Base-by-base conservation (phyloP, 805 yeast genomes). In the Citeromyces matritensis region DNA sequence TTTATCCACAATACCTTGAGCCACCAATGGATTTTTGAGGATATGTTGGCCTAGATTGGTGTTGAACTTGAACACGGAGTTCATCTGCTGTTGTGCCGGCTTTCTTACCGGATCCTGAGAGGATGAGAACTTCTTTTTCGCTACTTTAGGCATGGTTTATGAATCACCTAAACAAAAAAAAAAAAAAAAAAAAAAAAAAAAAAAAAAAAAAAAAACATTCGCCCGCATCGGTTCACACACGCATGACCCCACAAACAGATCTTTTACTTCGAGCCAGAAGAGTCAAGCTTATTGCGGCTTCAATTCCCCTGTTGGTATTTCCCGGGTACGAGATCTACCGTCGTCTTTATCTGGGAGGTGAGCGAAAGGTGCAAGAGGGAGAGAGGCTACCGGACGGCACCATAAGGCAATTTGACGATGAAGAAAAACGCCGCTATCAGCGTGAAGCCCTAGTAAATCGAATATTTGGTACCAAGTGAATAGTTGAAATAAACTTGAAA, bases 11-110 rank as follows among this genome's bases (percentile, higher is more conserved):
- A 91, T 91, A 10, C 96, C 97, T 52, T 91, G 97, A 5, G 98
- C 97, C 19, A 91, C 91, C 33, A 86, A 63, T 1, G 98, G 98
- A 51, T 91, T 91, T 49, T 91, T 91, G 49, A 91, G 65, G 40
- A 91, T 85, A 63, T 91, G 98, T 60, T 91, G 98, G 39, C 98
- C 98, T 34, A 91, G 64, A 48, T 83, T 91, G 10, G 97, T 91
- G 57, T 91, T 91, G 71, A 91, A 86, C 50, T 91, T 91, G 70
- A 91, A 91, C 24, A 91, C 95, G 2, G 83, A 73, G 49, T 74
- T 74, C 51, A 76, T 56, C 49, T 74, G 82, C 74, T 33, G 71
- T 78, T 9, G 81, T 78, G 6, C 77, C 67, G 9, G 73, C 83
- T n/a, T 70, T 64, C 8, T 67, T 65, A 25, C 64, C 69, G 1